Base-by-base conservation (phyloP, 2,329 filamentous ascomycete genomes). In the Diaporthe helianthi region DNA sequence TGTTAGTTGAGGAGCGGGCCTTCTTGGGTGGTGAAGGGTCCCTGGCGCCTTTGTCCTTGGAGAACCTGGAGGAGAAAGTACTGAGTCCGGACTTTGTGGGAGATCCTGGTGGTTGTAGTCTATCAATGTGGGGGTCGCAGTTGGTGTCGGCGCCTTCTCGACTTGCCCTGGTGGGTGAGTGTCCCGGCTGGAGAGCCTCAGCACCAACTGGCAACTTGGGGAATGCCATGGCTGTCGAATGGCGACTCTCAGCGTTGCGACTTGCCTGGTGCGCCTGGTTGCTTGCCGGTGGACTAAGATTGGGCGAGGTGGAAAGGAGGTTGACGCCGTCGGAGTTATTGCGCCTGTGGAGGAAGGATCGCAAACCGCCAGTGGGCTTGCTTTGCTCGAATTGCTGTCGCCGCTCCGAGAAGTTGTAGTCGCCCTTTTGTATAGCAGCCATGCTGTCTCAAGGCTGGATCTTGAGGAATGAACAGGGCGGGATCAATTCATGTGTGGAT, bases 1-100 rank as follows among this genome's bases (percentile, higher is more conserved):
- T 84, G 77, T 94, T 97, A 38, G 92, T 92, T 4, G 92, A 87
- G 0, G 94, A 97, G 79, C 95, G 97, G 46, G 87, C 87, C 83
- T 95, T 97, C 76, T 91, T 91, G 31, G 89, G 88, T 38, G 65
- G 65, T 33, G 65, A 67, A n/a, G 65, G 24, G 76, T 91, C 84
- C 71, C 80, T 78, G 46, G 79, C 79, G 51, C 73, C 70, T 68
- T 74, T 75, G 38, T 77, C 75, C 73, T 83, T 83, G 68, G 80
- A 79, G 29, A 76, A 73, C 64, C 80, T 83, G 70, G 76, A 72
- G 51, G 83, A 82, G 26, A 85, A 78, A 55, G 77, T 79, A 71
- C 79, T 79, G 68, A 83, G 77, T 17, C 78, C 80, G 69, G 78
- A 82, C 75, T 86, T 86, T 65, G 81, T 81, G 22, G 84, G 79